Base-by-base conservation (phyloP, 208 protist species). In the Leishmania guyanensis region DNA sequence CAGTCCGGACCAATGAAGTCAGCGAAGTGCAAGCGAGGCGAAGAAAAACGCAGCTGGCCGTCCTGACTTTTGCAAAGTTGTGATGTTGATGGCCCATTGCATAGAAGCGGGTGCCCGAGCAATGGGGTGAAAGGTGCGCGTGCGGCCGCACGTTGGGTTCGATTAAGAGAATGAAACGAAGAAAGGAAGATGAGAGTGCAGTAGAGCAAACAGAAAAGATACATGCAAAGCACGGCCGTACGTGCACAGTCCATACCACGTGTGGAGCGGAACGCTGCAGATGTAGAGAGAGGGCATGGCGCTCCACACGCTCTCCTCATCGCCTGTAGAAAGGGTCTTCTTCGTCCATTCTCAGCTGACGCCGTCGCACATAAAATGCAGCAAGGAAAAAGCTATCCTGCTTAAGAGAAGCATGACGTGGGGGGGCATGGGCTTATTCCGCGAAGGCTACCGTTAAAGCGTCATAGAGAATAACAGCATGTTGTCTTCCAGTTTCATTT, bases 31-130 rank as follows among this genome's bases (percentile, higher is more conserved):
- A 50, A 73, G 43, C 68, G 39, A 26, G 26, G 43, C 68, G 2
- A 46, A 36, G 68, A 26, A 50, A 73, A 73, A 73, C 68, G 20
- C 68, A 46, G 10, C 46, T 73, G 46, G 46, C 68, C 68, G 68
- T 73, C 68, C 68, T 73, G 68, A 73, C 68, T 73, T 54, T 73
- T 12, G 68, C 33, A 29, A 22, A 10, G 1, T 73, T 54, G 39
- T 51, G 39, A 26, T 46, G 46, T 53, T 54, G 26, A 53, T 73
- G 39, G 9, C 68, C 43, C 22, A 26, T 29, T 26, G 46, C 68
- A 51, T 2, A 8, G 43, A 20, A 50, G 20, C 20, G 26, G 43
- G 46, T n/a, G 68, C 26, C 17, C 36, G 12, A 46, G 48, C 14
- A 56, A 51, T 5, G 48, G 10, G 8, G 48, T 58, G n/a, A 48